Evolutionary conservation across 306 rosid genomes (phyloP).

Genomic region (Malus asiatica): DNA sequence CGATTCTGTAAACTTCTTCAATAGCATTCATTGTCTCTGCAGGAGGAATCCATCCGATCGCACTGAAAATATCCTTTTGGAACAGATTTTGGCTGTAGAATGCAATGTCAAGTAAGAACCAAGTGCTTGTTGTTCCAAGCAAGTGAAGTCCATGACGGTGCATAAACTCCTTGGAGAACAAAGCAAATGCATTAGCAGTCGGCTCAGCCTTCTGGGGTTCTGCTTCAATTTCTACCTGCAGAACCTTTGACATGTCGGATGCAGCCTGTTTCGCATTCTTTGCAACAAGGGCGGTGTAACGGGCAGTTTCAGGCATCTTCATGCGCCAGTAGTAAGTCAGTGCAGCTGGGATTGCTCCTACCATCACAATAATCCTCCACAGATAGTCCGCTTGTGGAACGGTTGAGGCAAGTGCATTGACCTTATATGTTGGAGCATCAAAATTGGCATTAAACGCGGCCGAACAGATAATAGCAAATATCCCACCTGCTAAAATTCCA

Average conservation of each 20-base stretch:
- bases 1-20: slow-evolving; percentile 50
- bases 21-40: slow-evolving; percentile 62
- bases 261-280: slow-evolving; percentile 55
- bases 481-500: slow-evolving; percentile 67
- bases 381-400: slow-evolving; percentile 59
- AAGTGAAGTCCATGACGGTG: slow-evolving; percentile 58
- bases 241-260: slow-evolving; percentile 62
- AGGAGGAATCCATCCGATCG: slow-evolving; percentile 68
- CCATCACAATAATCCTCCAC: slow-evolving; percentile 63
- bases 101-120: slow-evolving; percentile 76
- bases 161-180: slow-evolving; percentile 51
- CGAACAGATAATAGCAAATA: slow-evolving; percentile 45
- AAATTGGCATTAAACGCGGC: slow-evolving; percentile 29
- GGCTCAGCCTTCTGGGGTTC: slow-evolving; percentile 15
- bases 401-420: slow-evolving; percentile 36
- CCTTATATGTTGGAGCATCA: slow-evolving; percentile 37
- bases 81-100: slow-evolving; percentile 68
- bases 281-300: slow-evolving; percentile 65
- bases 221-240: slow-evolving; percentile 46
- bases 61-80: slow-evolving; percentile 67
- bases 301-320: slow-evolving; percentile 82
- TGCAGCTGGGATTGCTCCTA: slow-evolving; percentile 64
- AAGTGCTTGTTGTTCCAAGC: slow-evolving; percentile 59
- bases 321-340: slow-evolving; percentile 57
- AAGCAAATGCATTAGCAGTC: slow-evolving; percentile 18